Evolutionary conservation across 2,329 filamentous ascomycete genomes (phyloP).

Genomic region (Aspergillus brunneoviolaceus): DNA sequence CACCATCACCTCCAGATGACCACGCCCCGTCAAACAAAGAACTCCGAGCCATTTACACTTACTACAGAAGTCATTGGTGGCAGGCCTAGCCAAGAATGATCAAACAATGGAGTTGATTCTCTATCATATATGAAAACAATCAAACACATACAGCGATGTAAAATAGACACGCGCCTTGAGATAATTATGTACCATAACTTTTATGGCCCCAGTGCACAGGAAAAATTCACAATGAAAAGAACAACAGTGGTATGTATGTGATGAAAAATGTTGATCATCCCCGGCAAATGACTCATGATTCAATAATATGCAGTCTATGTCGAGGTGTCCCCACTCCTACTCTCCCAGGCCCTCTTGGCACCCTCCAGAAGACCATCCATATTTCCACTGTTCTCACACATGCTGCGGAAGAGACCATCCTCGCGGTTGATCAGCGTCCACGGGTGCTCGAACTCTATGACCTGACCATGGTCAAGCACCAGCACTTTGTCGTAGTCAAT

Average conservation of each 20-base stretch:
- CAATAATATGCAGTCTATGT: conserved; percentile 20
- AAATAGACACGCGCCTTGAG: too few relatives aligned
- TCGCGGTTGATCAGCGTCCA: conserved; percentile 74
- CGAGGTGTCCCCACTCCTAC: conserved; percentile 47
- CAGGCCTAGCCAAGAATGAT: too few relatives aligned
- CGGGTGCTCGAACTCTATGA: conserved; percentile 89
- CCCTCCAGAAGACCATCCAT: conserved; percentile 57
- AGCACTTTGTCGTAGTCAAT: conserved; percentile 98
- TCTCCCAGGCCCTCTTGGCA: conserved; percentile 52
- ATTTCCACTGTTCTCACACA: conserved; percentile 69
- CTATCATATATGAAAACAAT: neutral
- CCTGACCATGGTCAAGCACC: conserved; percentile 82
- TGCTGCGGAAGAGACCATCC: conserved; percentile 63
- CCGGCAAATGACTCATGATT: neutral
- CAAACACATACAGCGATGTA: neutral
- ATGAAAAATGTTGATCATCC: neutral
- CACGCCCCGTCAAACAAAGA: too few relatives aligned
- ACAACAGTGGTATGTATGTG: neutral
- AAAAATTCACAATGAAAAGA: neutral
- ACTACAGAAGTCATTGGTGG: too few relatives aligned
- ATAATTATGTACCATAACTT: neutral
- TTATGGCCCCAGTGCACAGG: neutral
- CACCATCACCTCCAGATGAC: too few relatives aligned
- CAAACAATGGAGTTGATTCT: neutral
- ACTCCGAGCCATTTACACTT: too few relatives aligned